phyloP scores from a whole-genome alignment of 768 basidiomycete species.

The Astraeus odoratus region DNA sequence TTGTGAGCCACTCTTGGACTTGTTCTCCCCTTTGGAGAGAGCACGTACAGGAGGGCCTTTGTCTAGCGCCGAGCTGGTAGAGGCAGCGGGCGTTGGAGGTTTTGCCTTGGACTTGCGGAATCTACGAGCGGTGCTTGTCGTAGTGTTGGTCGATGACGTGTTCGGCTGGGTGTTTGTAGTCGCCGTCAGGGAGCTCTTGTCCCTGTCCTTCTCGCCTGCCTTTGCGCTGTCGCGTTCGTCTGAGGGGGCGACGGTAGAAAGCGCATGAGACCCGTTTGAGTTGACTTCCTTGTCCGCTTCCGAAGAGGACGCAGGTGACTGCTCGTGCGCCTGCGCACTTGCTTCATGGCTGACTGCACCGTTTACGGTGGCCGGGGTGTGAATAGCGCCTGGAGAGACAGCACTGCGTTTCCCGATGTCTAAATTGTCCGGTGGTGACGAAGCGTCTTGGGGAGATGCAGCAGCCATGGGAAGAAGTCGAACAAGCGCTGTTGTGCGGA shows the following conservation, averaged over 20 bases:
- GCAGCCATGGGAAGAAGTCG: conserved; percentile 21
- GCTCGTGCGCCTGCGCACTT: conserved; percentile 23
- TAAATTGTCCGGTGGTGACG: conserved; percentile 11
- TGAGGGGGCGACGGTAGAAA: conserved; percentile 26
- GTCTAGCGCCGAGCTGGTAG: conserved; percentile 15
- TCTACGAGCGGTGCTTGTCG: conserved; percentile 18
- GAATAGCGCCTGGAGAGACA: conserved; percentile 9
- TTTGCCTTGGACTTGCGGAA: conserved; percentile 24
- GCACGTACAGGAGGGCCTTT: conserved; percentile 28
- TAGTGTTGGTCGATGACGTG: conserved; percentile 21
- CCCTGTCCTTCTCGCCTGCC: conserved; percentile 39
- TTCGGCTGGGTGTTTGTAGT: conserved; percentile 37
- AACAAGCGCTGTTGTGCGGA: background rate
- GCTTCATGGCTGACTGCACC: conserved; percentile 15
- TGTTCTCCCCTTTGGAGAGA: conserved; percentile 28
- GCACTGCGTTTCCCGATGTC: conserved; percentile 17
- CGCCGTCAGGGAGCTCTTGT: conserved; percentile 41
- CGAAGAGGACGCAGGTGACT: conserved; percentile 24
- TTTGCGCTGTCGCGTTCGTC: conserved; percentile 28
- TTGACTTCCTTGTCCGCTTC: conserved; percentile 32
- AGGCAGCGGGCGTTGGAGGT: conserved; percentile 10
- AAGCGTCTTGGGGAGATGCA: conserved; percentile 10
- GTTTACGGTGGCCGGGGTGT: conserved; percentile 21
- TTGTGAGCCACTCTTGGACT: conserved; percentile 28
- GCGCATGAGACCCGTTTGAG: conserved; percentile 28